Evolutionary conservation across 371 early-diverging fungal genomes (phyloP).

Genomic region (Rhizomucor pusillus): DNA sequence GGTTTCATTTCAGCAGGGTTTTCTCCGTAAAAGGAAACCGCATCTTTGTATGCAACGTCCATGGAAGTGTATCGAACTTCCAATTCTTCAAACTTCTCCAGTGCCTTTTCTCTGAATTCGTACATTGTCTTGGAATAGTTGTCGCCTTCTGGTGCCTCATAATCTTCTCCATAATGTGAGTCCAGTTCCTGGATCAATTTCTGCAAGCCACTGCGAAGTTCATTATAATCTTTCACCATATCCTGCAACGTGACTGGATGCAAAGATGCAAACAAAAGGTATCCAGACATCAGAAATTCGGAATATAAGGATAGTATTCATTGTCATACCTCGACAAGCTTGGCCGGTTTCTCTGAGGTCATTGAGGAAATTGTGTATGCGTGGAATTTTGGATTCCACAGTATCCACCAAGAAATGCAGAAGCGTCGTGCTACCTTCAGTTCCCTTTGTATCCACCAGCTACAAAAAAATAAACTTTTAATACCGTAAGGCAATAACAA

Average conservation of each 20-base stretch:
- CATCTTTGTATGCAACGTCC: constrained; percentile 68
- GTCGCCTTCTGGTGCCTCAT: constrained; percentile 38
- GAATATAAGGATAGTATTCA: not conserved
- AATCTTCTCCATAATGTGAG: constrained; percentile 40
- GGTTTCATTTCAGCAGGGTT: constrained; percentile 76
- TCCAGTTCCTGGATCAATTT: constrained; percentile 51
- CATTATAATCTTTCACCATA: constrained; percentile 54
- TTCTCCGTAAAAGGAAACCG: constrained; percentile 79
- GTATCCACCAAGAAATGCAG: constrained; percentile 78
- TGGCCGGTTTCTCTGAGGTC: constrained; percentile 71
- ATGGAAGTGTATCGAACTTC: constrained; percentile 53
- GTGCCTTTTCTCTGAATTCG: constrained; percentile 50
- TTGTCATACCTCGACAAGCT: constrained; percentile 72
- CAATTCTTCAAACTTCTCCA: constrained; percentile 45
- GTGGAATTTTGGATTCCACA: constrained; percentile 67
- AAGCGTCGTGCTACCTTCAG: constrained; percentile 65
- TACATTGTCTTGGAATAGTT: constrained; percentile 43
- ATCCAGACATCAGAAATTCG: not conserved
- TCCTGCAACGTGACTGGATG: constrained; percentile 57
- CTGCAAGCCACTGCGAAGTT: constrained; percentile 52
- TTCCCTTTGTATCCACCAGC: constrained; percentile 84
- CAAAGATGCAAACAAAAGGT: constrained; percentile 3
- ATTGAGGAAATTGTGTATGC: constrained; percentile 60
- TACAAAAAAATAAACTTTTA: constrained; percentile 13
- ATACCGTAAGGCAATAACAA: not conserved